phyloP scores from a whole-genome alignment of 2,329 filamentous ascomycete species.

The Aspergillus neotritici region DNA sequence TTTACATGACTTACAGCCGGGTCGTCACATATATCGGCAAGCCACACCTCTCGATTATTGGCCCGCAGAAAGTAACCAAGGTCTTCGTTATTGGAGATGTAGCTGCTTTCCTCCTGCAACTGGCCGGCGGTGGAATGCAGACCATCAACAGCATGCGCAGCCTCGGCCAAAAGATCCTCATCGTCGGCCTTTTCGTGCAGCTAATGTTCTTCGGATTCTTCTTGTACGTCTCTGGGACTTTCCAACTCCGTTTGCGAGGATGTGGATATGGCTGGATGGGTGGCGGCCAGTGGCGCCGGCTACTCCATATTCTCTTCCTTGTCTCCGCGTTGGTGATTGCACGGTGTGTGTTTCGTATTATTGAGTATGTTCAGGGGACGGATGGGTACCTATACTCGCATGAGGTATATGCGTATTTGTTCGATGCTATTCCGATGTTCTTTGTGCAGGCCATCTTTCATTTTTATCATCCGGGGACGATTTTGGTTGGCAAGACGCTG shows the following conservation, averaged over 20 bases:
- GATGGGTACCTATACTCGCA: slow-evolving; percentile 5
- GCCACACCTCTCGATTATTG: slow-evolving; percentile 6
- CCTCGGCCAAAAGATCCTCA: slow-evolving; percentile 6
- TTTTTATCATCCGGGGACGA: too few species aligned
- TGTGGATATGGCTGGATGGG: too few species aligned
- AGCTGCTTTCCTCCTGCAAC: slow-evolving; percentile 4
- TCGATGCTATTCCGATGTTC: slow-evolving; percentile 8
- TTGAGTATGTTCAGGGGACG: slow-evolving; percentile 5
- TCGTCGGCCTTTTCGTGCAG: slow-evolving; percentile 8
- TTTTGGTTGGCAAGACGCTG: too few species aligned
- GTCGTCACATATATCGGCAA: slow-evolving; percentile 4
- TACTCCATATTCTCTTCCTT: background rate
- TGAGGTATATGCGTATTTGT: slow-evolving; percentile 9
- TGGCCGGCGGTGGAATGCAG: slow-evolving; percentile 6
- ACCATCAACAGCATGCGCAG: slow-evolving; percentile 1
- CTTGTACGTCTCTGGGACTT: slow-evolving; percentile 1
- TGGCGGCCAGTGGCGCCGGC: background rate
- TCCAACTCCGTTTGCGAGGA: background rate
- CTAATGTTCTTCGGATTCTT: slow-evolving; percentile 7
- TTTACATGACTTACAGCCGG: slow-evolving; percentile 16
- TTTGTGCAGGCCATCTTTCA: slow-evolving; percentile 7
- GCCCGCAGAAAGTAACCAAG: slow-evolving; percentile 8
- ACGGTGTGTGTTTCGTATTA: slow-evolving; percentile 4
- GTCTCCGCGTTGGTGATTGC: slow-evolving; percentile 3
- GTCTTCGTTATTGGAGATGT: slow-evolving; percentile 9